Evolutionary conservation across 2,329 filamentous ascomycete species (phyloP).

Genomic region (Cladosporium sp.): DNA sequence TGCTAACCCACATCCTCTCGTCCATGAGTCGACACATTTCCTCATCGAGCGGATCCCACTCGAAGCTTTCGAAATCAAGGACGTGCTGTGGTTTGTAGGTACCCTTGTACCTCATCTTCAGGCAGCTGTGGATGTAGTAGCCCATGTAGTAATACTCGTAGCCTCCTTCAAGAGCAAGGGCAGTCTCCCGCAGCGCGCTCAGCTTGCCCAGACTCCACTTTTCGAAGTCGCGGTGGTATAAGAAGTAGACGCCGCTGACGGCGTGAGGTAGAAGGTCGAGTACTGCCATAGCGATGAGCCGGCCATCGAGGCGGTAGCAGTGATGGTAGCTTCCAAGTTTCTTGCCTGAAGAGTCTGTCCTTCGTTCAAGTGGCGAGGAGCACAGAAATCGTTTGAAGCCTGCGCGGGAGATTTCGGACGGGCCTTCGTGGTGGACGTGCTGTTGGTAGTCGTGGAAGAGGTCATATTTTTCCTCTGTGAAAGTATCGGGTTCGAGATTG

Average conservation of each 20-base stretch:
- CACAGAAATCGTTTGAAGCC: slow-evolving; percentile 73
- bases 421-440: slow-evolving; percentile 65
- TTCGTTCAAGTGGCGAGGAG: slow-evolving; percentile 58
- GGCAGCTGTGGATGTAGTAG: slow-evolving; percentile 75
- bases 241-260: slow-evolving; percentile 78
- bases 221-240: slow-evolving; percentile 73
- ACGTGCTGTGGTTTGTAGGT: slow-evolving; percentile 72
- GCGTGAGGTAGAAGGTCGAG: slow-evolving; percentile 71
- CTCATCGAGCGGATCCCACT: slow-evolving; percentile 31
- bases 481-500: slow-evolving; percentile 65
- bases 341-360: slow-evolving; percentile 47
- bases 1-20: slow-evolving; percentile 51
- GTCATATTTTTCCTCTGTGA: slow-evolving; percentile 69
- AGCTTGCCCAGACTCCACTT: slow-evolving; percentile 69
- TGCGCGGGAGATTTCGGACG: slow-evolving; percentile 52
- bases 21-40: slow-evolving; percentile 43
- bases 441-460: slow-evolving; percentile 73
- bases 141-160: slow-evolving; percentile 80
- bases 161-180: slow-evolving; percentile 62
- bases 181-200: slow-evolving; percentile 68
- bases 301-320: slow-evolving; percentile 73
- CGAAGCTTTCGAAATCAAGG: slow-evolving; percentile 55
- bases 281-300: slow-evolving; percentile 70
- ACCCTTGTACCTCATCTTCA: slow-evolving; percentile 82
- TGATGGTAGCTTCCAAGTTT: slow-evolving; percentile 73